phyloP scores from a whole-genome alignment of 1,284 basidiomycete species.

The Sporisorium scitamineum region DNA sequence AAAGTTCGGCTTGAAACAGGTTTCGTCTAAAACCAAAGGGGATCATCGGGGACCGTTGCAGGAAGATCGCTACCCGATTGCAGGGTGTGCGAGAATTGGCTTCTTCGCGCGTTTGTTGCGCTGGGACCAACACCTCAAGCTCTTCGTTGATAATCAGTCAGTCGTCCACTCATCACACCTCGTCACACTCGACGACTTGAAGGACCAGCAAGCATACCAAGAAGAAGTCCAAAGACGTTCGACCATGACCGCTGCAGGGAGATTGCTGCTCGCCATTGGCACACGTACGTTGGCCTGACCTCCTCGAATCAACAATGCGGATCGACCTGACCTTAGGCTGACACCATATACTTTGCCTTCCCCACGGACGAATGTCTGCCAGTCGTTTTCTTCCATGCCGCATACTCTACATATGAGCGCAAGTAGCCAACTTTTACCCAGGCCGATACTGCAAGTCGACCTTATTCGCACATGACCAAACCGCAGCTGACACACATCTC shows the following conservation, averaged over 20 bases:
- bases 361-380: not conserved
- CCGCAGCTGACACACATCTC: not conserved
- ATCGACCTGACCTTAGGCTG: not conserved
- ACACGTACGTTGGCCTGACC: slow-evolving; percentile 23
- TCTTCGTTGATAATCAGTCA: not conserved
- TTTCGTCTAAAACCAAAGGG: not conserved
- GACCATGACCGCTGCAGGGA: slow-evolving; percentile 28
- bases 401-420: slow-evolving; percentile 65
- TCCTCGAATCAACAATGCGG: not conserved
- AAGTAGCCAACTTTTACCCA: slow-evolving; percentile 1
- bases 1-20: not conserved
- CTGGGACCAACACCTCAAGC: slow-evolving; percentile 24
- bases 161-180: not conserved
- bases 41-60: not conserved
- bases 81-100: not conserved
- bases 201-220: not conserved
- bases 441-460: too few species aligned
- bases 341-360: not conserved
- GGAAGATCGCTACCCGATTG: not conserved
- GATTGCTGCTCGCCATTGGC: slow-evolving; percentile 30
- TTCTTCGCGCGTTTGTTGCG: slow-evolving; percentile 3
- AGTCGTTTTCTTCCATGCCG: slow-evolving; percentile 58
- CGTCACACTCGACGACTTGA: not conserved
- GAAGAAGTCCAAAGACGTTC: not conserved
- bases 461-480: not conserved